Evolutionary conservation across 2,329 filamentous ascomycete species (phyloP), one percentile per base, ranked within the genome.

Genomic region (Knoxdaviesia capensis): DNA sequence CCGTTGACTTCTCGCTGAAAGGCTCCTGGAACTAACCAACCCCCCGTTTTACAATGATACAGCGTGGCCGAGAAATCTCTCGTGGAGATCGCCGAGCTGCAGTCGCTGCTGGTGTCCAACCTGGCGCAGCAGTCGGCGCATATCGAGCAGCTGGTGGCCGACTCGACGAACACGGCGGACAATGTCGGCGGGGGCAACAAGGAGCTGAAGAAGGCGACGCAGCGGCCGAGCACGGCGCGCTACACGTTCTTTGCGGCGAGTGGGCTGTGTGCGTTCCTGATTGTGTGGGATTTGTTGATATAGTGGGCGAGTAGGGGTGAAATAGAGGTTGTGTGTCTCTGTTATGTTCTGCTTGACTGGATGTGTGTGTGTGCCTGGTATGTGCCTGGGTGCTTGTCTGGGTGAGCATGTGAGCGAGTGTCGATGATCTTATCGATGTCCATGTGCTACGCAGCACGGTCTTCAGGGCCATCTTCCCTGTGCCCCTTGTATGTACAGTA

Each of bases 141-240:
- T 51, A 93, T 98, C 47, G 81, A 86, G 46, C 82, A 90, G 55
- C 68, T 98, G 20, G 84, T 94, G 32, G 68, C 77, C 37, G 88
- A 98, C 57, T 86, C 85, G 2, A 71, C 77, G 46, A 69, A 74
- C 32, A 94, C 87, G 7, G 74, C 78, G 30, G 81, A 88, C 54
- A 94, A 96, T 53, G 74, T 98, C 41, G 80, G 80, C 9, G 77
- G 77, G 44, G 90, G 88, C 11, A 98, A 98, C 62, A 82, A 80
- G 60, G 79, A 96, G 64, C 66, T 98, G 41, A 90, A 90, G 62
- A 77, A 80, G 53, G 90, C 88, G 31, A 76, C 72, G 1, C 69
- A 82, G 54, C 66, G 77, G 49, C 68, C 72, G 35, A 85, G 81
- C 59, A 69, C 77, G 37, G 83, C 83, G 31, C 75, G 78, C 54